Evolutionary conservation across 345 rosid species (phyloP), one percentile per base, ranked within the genome.

Genomic region (Eucalyptus regnans): DNA sequence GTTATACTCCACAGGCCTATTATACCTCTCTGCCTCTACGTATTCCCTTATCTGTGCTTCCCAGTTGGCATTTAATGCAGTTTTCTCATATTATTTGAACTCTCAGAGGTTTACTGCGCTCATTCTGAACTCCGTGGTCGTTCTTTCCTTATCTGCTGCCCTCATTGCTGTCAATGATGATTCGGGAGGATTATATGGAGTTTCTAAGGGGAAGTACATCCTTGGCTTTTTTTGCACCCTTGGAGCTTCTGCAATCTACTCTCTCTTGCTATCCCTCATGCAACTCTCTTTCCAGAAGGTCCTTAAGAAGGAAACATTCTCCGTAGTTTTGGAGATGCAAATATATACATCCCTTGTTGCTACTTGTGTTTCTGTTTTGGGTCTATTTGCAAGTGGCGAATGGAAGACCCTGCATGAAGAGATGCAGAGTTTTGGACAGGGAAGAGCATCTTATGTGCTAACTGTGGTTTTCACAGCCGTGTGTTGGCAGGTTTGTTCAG

Each of bases 201-300:
- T 94, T 86, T 94, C 98, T 37, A 94, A 88, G 90, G 50, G 90
- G 92, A 95, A 93, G 71, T 95, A 93, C 89, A 71, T 93, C 29
- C 58, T 93, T 1, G 98, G 99, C 41, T 96, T 94, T 91, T 81
- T 95, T 8, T 90, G 90, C 88, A 94, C 98, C 5, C 87, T 96
- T 37, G 90, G 89, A 31, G 99, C 98, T 51, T 96, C 99, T 3
- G 95, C 96, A 18, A 23, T 96, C 22, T 97, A 96, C 92, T 94
- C 98, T 87, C 99, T 96, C 79, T 52, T 95, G 91, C 97, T 96
- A 51, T 97, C 98, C 58, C 95, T 96, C 33, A 94, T 95, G 96
- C 98, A 97, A 90, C 91, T 92, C 79, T 90, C 96, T 50, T 97
- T 97, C 89, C 94, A 95, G 90, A 96, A 94, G 90, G 88, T 97